Conservation (phyloP, 371 early-diverging fungal genomes). For the Actinomortierella wolfii region DNA sequence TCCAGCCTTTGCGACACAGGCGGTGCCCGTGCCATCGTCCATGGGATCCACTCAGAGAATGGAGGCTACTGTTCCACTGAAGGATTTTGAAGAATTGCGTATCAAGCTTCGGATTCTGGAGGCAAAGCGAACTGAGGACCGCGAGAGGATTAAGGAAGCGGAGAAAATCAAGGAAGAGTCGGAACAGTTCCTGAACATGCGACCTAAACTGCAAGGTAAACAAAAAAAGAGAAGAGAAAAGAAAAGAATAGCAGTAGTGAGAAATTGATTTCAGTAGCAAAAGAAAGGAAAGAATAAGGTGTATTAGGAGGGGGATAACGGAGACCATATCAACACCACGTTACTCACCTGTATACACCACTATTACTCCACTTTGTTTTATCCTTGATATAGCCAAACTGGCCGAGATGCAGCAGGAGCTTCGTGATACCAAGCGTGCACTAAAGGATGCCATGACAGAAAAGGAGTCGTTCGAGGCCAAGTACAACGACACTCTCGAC, state of each 20-base stretch:
- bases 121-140: constrained; percentile 80
- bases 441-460: constrained; percentile 60
- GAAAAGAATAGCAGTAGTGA: too few species aligned
- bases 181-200: constrained; percentile 67
- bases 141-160: constrained; percentile 71
- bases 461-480: constrained; percentile 67
- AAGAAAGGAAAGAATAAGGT: too few species aligned
- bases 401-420: constrained; percentile 73
- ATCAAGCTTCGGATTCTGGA: constrained; percentile 82
- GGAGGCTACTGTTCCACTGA: constrained; percentile 56
- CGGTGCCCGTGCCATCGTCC: constrained; percentile 14
- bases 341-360: too few species aligned
- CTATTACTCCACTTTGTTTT: too few species aligned
- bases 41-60: constrained; percentile 7
- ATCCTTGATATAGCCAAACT: constrained; percentile 55
- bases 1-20: constrained; percentile 36
- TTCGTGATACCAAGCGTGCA: constrained; percentile 63
- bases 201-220: constrained; percentile 71
- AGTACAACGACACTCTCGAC: constrained; percentile 75
- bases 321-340: too few species aligned
- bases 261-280: background rate
- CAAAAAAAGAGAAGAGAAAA: too few species aligned
- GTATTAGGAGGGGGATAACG: too few species aligned
- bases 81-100: constrained; percentile 85
- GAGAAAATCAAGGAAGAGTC: constrained; percentile 79